phyloP scores from a whole-genome alignment of 768 basidiomycete species.

The Lactarius evosmus region DNA sequence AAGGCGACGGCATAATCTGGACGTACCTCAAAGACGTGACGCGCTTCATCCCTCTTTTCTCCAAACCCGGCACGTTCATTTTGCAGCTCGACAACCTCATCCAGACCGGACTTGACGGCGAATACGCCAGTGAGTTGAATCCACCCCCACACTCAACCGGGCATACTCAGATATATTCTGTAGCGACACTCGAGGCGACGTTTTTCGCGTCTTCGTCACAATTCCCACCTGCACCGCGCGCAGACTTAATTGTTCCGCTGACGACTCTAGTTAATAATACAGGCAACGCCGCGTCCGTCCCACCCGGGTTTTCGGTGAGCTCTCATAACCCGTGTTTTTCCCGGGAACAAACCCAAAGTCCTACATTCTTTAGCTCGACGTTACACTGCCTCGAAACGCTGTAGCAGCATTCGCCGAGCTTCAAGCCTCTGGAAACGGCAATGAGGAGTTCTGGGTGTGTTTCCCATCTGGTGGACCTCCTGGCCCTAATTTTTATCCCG shows the following conservation, averaged over 20 bases:
- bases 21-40: constrained; percentile 75
- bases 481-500: background rate
- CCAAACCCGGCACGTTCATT: constrained; percentile 63
- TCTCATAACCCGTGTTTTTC: background rate
- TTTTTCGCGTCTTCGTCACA: constrained; percentile 58
- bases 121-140: constrained; percentile 58
- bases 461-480: background rate
- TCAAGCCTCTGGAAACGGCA: constrained; percentile 61
- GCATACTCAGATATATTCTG: background rate
- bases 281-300: constrained; percentile 72
- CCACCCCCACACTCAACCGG: background rate
- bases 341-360: background rate
- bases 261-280: constrained; percentile 57
- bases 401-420: constrained; percentile 67
- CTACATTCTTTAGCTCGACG: constrained; percentile 47
- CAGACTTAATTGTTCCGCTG: constrained; percentile 54
- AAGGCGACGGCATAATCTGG: constrained; percentile 70
- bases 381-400: constrained; percentile 68
- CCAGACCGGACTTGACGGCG: constrained; percentile 52
- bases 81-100: constrained; percentile 71
- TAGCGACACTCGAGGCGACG: constrained; percentile 67
- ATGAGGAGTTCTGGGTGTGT: constrained; percentile 77
- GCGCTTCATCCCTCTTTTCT: constrained; percentile 66
- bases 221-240: constrained; percentile 50
- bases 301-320: constrained; percentile 65